These are phyloP conservation scores for Ceratocystis destructans DNA, from an alignment of 2,329 filamentous ascomycete species.

Conservation along the genomic window DNA sequence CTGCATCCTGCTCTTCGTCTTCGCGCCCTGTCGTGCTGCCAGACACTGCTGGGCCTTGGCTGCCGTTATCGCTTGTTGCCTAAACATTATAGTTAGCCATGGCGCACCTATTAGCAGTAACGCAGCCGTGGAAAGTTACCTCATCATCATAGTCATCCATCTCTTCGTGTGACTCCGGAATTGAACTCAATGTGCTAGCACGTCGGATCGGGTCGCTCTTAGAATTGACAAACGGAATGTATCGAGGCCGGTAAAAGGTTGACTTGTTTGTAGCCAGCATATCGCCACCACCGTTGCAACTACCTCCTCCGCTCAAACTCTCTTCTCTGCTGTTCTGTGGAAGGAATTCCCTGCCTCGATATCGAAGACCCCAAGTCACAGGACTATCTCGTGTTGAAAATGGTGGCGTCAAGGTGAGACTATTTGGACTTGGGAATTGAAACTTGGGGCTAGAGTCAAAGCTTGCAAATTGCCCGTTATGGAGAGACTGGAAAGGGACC, in stretches of 20 bases:
- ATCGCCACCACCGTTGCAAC: not conserved
- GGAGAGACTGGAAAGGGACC: not conserved
- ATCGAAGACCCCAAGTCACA: not conserved
- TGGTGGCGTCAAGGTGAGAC: not conserved
- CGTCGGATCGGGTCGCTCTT: constrained; percentile 15
- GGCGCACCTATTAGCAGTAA: not conserved
- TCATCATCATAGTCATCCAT: constrained; percentile 2
- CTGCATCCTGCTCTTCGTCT: not conserved
- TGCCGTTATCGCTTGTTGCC: not conserved
- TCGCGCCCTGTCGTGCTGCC: not conserved
- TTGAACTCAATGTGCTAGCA: constrained; percentile 16
- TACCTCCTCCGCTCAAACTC: not conserved
- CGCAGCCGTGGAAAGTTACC: not conserved
- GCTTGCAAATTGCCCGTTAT: not conserved
- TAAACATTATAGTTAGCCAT: not conserved
- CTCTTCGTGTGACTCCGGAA: constrained; percentile 17
- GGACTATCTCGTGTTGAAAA: not conserved
- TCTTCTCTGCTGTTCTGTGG: not conserved
- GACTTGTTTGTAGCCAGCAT: not conserved
- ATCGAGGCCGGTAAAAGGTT: constrained; percentile 13
- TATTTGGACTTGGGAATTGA: constrained; percentile 4
- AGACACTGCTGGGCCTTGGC: not conserved
- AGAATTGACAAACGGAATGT: constrained; percentile 17
- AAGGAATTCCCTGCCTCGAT: constrained; percentile 1
- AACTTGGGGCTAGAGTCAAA: not conserved